These are phyloP conservation scores for Schwanniomyces etchellsii DNA, from an alignment of 1,139 yeast species.

Conservation along the genomic window DNA sequence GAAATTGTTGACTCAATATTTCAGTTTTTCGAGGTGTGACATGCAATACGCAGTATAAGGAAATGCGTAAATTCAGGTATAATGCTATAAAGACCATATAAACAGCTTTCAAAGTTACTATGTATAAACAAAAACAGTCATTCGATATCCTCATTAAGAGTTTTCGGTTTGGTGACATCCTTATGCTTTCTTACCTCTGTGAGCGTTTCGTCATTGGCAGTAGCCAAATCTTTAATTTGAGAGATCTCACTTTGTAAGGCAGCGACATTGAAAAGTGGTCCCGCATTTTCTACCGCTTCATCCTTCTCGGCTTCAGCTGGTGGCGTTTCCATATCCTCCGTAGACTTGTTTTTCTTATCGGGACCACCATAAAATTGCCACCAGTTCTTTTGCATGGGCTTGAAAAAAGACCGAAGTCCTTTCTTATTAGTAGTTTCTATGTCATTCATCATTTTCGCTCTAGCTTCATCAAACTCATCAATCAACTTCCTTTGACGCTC, in stretches of 20 bases:
- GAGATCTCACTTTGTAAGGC: conserved; percentile 43
- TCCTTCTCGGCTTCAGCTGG: conserved; percentile 6
- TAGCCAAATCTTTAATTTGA: conserved; percentile 32
- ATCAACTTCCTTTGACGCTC: conserved; percentile 78
- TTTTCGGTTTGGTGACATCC: conserved; percentile 3
- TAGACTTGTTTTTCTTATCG: conserved; percentile 19
- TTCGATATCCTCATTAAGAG: conserved; percentile 18
- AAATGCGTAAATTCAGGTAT: conserved; percentile 1
- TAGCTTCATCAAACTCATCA: conserved; percentile 80
- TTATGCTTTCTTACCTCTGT: conserved; percentile 11
- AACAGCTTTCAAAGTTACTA: too few species aligned
- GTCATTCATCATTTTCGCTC: conserved; percentile 50
- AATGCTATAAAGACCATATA: conserved; percentile 1
- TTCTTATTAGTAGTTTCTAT: conserved; percentile 25
- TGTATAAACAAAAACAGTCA: too few species aligned
- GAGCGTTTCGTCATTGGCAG: conserved; percentile 12
- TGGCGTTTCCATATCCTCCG: conserved; percentile 11
- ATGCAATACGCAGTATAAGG: too few species aligned
- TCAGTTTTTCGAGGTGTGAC: too few species aligned
- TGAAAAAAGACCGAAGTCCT: conserved; percentile 62
- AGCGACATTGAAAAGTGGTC: conserved; percentile 38
- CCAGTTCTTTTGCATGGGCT: conserved; percentile 81
- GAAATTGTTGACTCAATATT: too few species aligned
- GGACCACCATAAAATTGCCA: conserved; percentile 63
- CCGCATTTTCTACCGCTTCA: conserved; percentile 8